A percentile compares a stretch with the other conserved stretches of the same genome.
These are phyloP conservation scores for Backusella australiensis DNA, from an alignment of 192 early-diverging fungal genomes.

Conservation along the genomic window DNA sequence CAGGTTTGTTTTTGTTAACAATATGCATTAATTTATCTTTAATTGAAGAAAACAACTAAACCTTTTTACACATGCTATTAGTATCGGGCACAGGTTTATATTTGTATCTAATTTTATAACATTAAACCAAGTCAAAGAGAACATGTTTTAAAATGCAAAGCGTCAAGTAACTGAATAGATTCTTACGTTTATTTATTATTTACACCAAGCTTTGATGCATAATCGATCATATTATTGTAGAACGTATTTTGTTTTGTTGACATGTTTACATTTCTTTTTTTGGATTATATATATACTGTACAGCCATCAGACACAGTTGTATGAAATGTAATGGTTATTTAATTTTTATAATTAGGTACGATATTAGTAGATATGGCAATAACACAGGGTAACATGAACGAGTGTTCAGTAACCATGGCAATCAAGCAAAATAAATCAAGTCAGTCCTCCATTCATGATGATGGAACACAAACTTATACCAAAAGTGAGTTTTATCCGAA, in stretches of 20 bases:
- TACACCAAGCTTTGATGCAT: not conserved
- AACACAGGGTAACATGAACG: not conserved
- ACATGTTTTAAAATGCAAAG: not conserved
- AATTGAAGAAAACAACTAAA: not conserved
- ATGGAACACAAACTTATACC: not conserved
- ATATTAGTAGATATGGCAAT: not conserved
- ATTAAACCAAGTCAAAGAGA: not conserved
- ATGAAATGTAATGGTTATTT: not conserved
- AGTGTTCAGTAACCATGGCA: not conserved
- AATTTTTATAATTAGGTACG: too few species aligned
- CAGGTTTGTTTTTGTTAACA: not conserved
- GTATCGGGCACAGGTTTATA: not conserved
- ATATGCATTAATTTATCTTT: not conserved
- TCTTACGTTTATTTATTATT: not conserved
- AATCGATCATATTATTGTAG: not conserved
- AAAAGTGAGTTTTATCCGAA: not conserved
- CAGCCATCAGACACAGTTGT: not conserved
- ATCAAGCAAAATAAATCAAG: not conserved
- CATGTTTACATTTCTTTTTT: not conserved
- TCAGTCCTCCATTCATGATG: not conserved
- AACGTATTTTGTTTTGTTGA: slow-evolving; percentile 3
- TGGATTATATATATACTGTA: not conserved
- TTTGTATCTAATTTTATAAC: not conserved
- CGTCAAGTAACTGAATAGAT: not conserved
- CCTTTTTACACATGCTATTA: not conserved